phyloP scores from a whole-genome alignment of 1,284 basidiomycete species.

The Fistulinella cinereoalba region DNA sequence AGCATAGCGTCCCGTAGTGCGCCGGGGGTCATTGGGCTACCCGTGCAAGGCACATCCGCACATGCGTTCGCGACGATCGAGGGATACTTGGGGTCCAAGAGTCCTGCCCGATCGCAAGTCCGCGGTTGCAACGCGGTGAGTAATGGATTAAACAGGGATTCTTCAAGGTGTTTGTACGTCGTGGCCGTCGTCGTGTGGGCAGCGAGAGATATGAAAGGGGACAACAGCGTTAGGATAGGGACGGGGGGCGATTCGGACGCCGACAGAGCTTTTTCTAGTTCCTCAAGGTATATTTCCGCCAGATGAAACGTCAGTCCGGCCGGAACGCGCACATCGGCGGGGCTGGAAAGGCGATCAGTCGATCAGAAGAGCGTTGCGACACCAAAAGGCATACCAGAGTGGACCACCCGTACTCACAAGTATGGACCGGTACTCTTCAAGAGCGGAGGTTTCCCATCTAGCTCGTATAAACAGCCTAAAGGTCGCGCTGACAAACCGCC shows the following conservation, averaged over 20 bases:
- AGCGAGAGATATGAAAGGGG: conserved; percentile 69
- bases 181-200: conserved; percentile 59
- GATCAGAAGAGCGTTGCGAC: not conserved
- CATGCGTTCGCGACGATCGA: conserved; percentile 52
- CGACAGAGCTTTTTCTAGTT: conserved; percentile 75
- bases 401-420: conserved; percentile 67
- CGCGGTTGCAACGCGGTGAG: conserved; percentile 45
- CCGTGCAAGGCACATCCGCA: conserved; percentile 37
- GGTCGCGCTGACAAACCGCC: conserved; percentile 82
- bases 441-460: conserved; percentile 61
- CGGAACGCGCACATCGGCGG: conserved; percentile 73
- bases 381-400: conserved; percentile 58
- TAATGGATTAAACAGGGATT: conserved; percentile 64
- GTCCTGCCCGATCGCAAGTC: conserved; percentile 42
- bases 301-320: conserved; percentile 82
- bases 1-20: conserved; percentile 60
- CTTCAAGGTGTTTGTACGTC: conserved; percentile 69
- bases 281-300: conserved; percentile 87
- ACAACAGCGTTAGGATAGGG: conserved; percentile 59
- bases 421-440: conserved; percentile 66
- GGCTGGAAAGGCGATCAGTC: conserved; percentile 43
- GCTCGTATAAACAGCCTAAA: conserved; percentile 76
- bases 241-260: conserved; percentile 38
- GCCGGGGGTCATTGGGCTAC: conserved; percentile 36
- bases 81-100: conserved; percentile 35